Evolutionary conservation across 257 asterid species (phyloP).

Genomic region (Capsicum chinense): DNA sequence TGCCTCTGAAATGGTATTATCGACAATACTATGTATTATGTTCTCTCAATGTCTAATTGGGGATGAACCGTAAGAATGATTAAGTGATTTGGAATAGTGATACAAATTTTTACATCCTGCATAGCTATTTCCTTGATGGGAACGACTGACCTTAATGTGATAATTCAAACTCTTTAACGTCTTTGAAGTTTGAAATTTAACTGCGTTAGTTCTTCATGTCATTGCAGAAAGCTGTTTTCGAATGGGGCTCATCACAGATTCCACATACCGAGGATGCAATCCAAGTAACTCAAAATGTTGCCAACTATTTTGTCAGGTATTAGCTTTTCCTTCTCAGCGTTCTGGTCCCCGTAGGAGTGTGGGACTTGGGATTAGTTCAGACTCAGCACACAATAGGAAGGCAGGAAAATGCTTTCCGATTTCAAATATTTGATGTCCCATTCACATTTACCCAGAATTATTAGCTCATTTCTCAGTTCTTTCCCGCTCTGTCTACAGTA

Average conservation of each 20-base stretch:
- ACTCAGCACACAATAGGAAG: background rate
- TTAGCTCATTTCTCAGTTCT: background rate
- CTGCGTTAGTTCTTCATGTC: background rate
- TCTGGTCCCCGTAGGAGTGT: background rate
- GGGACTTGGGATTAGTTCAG: background rate
- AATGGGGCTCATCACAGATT: slow-evolving; percentile 86
- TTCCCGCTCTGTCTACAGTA: background rate
- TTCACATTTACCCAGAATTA: background rate
- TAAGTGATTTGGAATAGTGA: background rate
- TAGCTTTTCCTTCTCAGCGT: background rate
- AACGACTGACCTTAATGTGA: background rate
- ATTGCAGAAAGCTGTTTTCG: slow-evolving; percentile 93
- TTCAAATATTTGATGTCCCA: background rate
- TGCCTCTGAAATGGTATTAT: background rate
- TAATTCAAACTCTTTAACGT: background rate
- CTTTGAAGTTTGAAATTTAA: slow-evolving; percentile 22
- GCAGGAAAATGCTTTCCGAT: slow-evolving; percentile 11
- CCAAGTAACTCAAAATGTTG: slow-evolving; percentile 92
- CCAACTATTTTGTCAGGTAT: slow-evolving; percentile 86
- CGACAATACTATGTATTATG: background rate
- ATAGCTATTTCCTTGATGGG: background rate
- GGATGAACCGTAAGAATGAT: background rate
- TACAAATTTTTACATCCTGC: background rate
- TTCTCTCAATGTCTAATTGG: background rate
- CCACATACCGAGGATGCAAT: slow-evolving; percentile 97